phyloP scores from a whole-genome alignment of 495 filamentous ascomycete genomes.

The Penicillium steckii region DNA sequence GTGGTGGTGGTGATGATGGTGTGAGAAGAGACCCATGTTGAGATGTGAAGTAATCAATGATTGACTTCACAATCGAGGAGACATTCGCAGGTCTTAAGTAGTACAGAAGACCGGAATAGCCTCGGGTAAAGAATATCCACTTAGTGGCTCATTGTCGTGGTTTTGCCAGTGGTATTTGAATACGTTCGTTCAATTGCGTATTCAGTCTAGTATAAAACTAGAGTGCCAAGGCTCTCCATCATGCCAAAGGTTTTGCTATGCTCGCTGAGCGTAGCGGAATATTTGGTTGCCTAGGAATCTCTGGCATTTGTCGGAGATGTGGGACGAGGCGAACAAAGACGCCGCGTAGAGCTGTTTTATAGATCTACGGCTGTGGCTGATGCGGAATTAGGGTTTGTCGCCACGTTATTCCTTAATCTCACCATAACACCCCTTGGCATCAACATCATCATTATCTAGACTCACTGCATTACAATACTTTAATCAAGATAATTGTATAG shows the following conservation, averaged over 20 bases:
- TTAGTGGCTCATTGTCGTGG: background rate
- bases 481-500: no score
- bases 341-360: background rate
- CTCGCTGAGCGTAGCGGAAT: background rate
- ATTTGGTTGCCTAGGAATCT: background rate
- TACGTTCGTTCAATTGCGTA: background rate
- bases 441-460: background rate
- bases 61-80: background rate
- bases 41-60: background rate
- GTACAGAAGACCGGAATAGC: background rate
- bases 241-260: background rate
- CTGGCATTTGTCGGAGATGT: background rate
- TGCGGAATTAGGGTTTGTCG: background rate
- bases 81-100: background rate
- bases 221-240: background rate
- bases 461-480: no score
- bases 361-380: background rate
- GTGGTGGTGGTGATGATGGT: conserved; percentile 5
- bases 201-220: background rate
- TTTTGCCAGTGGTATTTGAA: background rate
- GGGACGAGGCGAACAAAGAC: background rate
- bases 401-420: background rate
- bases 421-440: background rate
- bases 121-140: background rate
- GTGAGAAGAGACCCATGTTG: conserved; percentile 17